These are phyloP conservation scores for Tuber borchii DNA, from an alignment of 495 filamentous ascomycete genomes.

Conservation along the genomic window DNA sequence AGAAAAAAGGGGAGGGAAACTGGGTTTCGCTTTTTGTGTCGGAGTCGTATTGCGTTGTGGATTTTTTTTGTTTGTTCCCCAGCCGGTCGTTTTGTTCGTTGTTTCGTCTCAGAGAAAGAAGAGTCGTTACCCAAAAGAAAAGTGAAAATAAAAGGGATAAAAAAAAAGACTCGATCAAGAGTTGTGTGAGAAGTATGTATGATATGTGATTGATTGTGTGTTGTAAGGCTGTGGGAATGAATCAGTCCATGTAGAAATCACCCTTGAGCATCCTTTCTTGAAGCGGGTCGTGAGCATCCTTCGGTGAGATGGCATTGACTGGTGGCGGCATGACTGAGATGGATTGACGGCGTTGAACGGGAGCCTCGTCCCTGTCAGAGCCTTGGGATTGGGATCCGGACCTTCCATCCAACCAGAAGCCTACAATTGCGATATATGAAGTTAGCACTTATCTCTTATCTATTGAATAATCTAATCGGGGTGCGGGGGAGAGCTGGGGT, in stretches of 20 bases:
- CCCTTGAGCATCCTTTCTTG: slow-evolving; percentile 95
- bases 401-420: slow-evolving; percentile 35
- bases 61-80: neutral
- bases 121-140: neutral
- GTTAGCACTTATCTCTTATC: slow-evolving; percentile 1
- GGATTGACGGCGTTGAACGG: slow-evolving; percentile 35
- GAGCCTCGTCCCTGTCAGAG: slow-evolving; percentile 16
- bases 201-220: neutral
- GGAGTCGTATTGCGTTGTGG: neutral
- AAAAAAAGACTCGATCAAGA: neutral
- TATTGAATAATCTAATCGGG: neutral
- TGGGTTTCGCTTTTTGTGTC: neutral
- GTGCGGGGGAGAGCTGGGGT: neutral
- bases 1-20: neutral
- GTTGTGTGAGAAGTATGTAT: neutral
- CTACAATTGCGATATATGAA: slow-evolving; percentile 9
- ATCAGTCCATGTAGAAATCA: slow-evolving; percentile 94
- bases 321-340: slow-evolving; percentile 44
- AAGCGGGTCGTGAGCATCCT: slow-evolving; percentile 75
- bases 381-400: slow-evolving; percentile 23
- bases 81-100: neutral
- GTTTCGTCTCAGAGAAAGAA: neutral
- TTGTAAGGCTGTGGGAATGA: neutral
- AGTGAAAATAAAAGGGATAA: neutral
- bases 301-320: slow-evolving; percentile 43